Conservation (phyloP, 768 basidiomycete species). For the Leccinum subtestaceum region DNA sequence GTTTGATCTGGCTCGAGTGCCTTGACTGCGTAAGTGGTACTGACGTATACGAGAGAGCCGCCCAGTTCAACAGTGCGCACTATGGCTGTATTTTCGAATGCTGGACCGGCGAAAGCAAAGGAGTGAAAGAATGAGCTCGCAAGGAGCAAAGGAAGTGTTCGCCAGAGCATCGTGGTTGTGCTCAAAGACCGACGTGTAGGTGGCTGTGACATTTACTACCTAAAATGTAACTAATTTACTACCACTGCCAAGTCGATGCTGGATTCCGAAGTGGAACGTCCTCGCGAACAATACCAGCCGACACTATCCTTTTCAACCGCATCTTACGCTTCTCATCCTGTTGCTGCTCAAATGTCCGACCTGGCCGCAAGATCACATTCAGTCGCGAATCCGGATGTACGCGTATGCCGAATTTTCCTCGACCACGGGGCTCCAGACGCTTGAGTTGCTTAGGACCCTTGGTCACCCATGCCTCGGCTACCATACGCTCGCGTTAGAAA, state of each 20-base stretch:
- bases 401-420: constrained; percentile 76
- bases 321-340: constrained; percentile 59
- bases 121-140: constrained; percentile 39
- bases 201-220: constrained; percentile 18
- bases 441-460: constrained; percentile 68
- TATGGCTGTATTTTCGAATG: constrained; percentile 87
- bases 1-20: constrained; percentile 59
- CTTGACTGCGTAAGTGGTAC: constrained; percentile 83
- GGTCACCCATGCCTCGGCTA: constrained; percentile 93
- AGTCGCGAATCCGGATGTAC: constrained; percentile 73
- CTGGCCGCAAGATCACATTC: constrained; percentile 75
- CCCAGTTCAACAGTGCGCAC: constrained; percentile 88
- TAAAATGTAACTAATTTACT: background rate
- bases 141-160: constrained; percentile 47
- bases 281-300: constrained; percentile 76
- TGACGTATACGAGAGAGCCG: constrained; percentile 83
- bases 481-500: constrained; percentile 6
- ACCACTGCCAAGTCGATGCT: constrained; percentile 77
- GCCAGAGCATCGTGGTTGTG: constrained; percentile 42
- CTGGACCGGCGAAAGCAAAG: constrained; percentile 41
- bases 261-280: constrained; percentile 77
- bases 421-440: constrained; percentile 78
- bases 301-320: constrained; percentile 74
- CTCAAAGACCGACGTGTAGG: constrained; percentile 21
- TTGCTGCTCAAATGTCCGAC: constrained; percentile 70